phyloP scores from a whole-genome alignment of 352 stramenopile species.

The Globisporangium heterothallicum region DNA sequence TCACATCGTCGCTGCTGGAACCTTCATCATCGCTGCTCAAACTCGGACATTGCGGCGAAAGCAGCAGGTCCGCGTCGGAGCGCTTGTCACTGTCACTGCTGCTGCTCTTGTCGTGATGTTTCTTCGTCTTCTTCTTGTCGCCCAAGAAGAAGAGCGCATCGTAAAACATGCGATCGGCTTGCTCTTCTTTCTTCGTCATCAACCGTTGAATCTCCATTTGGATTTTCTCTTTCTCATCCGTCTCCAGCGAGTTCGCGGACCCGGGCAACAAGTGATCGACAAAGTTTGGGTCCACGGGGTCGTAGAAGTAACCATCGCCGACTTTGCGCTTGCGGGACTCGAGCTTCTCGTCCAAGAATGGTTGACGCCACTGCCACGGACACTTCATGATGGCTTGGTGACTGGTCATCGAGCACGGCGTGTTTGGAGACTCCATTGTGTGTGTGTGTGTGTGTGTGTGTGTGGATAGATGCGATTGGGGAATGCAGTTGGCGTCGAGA shows the following conservation, averaged over 20 bases:
- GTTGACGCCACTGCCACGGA: constrained; percentile 82
- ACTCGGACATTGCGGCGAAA: constrained; percentile 5
- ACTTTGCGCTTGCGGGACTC: constrained; percentile 82
- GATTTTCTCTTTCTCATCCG: constrained; percentile 80
- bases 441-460: not conserved
- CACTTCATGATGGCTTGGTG: constrained; percentile 87
- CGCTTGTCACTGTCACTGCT: not conserved
- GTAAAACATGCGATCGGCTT: constrained; percentile 25
- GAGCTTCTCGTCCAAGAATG: constrained; percentile 79
- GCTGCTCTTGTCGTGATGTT: not conserved
- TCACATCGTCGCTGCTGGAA: constrained; percentile 20
- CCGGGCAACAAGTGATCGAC: constrained; percentile 77
- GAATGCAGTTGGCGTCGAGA: not conserved
- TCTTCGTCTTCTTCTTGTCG: constrained; percentile 2
- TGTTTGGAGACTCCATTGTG: constrained; percentile 49
- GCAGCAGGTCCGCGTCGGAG: not conserved
- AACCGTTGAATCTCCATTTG: constrained; percentile 78
- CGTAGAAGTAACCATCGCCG: constrained; percentile 78
- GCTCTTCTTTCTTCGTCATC: constrained; percentile 63
- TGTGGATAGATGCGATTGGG: not conserved
- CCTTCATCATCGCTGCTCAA: constrained; percentile 18
- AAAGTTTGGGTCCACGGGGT: constrained; percentile 82
- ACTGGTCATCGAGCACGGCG: constrained; percentile 36
- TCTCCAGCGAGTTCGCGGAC: constrained; percentile 56
- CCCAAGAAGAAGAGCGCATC: constrained; percentile 25